A percentile compares a stretch with the other conserved stretches of the same genome.
Evolutionary conservation across 2,329 filamentous ascomycete species (phyloP).

Genomic region (Cercospora sojina): DNA sequence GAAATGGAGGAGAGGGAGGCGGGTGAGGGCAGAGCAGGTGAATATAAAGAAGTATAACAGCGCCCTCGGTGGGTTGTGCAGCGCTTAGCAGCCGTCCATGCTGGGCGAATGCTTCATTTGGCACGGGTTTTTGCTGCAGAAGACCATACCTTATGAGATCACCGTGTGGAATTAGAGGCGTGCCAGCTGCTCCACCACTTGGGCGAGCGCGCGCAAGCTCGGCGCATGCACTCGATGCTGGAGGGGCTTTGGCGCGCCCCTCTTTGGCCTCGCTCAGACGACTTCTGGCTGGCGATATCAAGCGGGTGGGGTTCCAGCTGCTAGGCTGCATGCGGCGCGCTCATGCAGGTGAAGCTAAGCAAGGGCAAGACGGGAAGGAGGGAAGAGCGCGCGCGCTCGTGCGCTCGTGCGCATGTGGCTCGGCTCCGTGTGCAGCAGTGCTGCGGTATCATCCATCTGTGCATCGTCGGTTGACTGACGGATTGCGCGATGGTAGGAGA

Average conservation of each 20-base stretch:
- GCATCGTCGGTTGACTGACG: not conserved
- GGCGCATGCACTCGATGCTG: slow-evolving; percentile 23
- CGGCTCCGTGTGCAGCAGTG: not conserved
- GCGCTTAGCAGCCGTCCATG: slow-evolving; percentile 36
- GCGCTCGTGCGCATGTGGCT: slow-evolving; percentile 12
- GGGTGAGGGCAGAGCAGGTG: slow-evolving; percentile 23
- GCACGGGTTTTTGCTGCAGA: slow-evolving; percentile 26
- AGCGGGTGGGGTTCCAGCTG: slow-evolving; percentile 12
- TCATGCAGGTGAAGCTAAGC: slow-evolving; percentile 22
- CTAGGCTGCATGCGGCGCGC: slow-evolving; percentile 14
- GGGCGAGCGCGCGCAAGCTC: slow-evolving; percentile 26
- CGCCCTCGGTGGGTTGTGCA: slow-evolving; percentile 36
- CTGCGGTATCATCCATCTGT: no score
- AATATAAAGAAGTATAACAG: slow-evolving; percentile 36
- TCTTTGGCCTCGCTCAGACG: not conserved
- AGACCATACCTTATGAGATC: slow-evolving; percentile 34
- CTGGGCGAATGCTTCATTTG: slow-evolving; percentile 27
- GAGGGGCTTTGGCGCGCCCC: slow-evolving; percentile 19
- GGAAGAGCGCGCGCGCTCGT: slow-evolving; percentile 14
- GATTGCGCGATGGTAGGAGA: not conserved
- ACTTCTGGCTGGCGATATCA: not conserved
- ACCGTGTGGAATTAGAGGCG: slow-evolving; percentile 31
- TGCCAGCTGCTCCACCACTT: slow-evolving; percentile 30
- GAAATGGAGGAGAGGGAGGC: slow-evolving; percentile 28
- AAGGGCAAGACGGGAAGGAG: slow-evolving; percentile 2